A percentile compares a stretch with the other conserved stretches of the same genome.
Conservation (phyloP, 2,329 filamentous ascomycete species). For the Claviceps quebecensis region DNA sequence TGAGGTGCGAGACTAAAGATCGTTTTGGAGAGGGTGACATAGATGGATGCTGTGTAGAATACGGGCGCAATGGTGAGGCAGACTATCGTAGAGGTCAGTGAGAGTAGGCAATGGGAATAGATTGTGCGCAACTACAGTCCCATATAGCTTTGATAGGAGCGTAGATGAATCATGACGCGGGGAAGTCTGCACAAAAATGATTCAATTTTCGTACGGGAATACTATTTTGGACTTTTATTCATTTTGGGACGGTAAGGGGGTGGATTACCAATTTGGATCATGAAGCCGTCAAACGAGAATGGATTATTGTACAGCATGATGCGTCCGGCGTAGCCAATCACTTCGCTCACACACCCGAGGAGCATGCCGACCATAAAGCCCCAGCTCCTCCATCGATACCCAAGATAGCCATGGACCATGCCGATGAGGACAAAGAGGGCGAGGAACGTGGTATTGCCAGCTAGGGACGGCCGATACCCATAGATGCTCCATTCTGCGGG, state of each 20-base stretch:
- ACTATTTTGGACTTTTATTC: neutral
- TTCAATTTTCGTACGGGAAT: too few relatives aligned
- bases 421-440: constrained; percentile 32
- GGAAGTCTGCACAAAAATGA: neutral
- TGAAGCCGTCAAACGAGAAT: constrained; percentile 44
- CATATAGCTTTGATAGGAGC: too few relatives aligned
- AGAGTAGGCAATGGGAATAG: neutral
- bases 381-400: constrained; percentile 31
- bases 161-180: too few relatives aligned
- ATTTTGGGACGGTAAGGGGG: neutral
- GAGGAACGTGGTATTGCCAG: constrained; percentile 37
- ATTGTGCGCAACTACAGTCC: neutral
- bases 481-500: constrained; percentile 34
- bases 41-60: constrained; percentile 47
- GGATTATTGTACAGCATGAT: constrained; percentile 43
- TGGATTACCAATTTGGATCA: constrained; percentile 47
- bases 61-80: constrained; percentile 39
- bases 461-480: constrained; percentile 37
- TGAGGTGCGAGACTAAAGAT: constrained; percentile 26
- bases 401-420: constrained; percentile 29
- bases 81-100: constrained; percentile 17
- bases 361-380: constrained; percentile 38
- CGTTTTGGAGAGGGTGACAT: constrained; percentile 41
- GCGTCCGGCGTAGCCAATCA: constrained; percentile 49
- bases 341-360: constrained; percentile 40